A percentile compares a stretch with the other conserved stretches of the same genome.
phyloP scores from a whole-genome alignment of 192 early-diverging fungal genomes.

The Coemansia sp. region DNA sequence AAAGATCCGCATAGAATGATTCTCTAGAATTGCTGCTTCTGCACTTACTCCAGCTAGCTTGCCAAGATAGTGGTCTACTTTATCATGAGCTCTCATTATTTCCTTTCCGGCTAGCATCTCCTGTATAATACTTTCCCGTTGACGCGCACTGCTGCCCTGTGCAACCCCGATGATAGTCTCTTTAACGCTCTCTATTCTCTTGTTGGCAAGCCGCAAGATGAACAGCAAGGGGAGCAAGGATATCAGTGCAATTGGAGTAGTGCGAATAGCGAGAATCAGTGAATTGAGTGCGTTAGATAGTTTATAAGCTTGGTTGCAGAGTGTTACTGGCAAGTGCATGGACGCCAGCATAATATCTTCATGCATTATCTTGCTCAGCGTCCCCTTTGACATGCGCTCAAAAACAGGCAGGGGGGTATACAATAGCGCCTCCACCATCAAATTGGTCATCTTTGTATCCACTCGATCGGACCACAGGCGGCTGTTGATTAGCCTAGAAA shows the following conservation, averaged over 20 bases:
- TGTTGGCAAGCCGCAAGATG: background rate
- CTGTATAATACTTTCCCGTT: background rate
- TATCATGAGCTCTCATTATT: background rate
- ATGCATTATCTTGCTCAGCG: background rate
- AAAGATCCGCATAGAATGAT: background rate
- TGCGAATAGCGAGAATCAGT: conserved; percentile 1
- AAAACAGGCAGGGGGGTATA: conserved; percentile 5
- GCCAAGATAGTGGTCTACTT: background rate
- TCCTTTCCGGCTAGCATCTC: background rate
- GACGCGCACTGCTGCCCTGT: background rate
- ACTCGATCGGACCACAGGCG: conserved; percentile 6
- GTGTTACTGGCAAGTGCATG: background rate
- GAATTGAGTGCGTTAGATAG: conserved; percentile 7
- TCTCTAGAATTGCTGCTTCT: background rate
- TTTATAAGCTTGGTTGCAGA: background rate
- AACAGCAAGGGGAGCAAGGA: conserved; percentile 1
- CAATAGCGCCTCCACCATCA: background rate
- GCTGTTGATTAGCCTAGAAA: background rate
- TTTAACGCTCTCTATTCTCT: background rate
- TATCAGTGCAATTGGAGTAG: background rate
- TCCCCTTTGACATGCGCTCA: conserved; percentile 20
- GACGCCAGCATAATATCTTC: background rate
- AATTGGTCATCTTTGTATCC: background rate
- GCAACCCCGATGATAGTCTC: background rate
- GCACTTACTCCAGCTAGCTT: background rate